Percentiles rank a stretch among this genome's conserved stretches.
These are phyloP conservation scores for Waitea zeae DNA, from an alignment of 1,284 basidiomycete species.

Conservation along the genomic window DNA sequence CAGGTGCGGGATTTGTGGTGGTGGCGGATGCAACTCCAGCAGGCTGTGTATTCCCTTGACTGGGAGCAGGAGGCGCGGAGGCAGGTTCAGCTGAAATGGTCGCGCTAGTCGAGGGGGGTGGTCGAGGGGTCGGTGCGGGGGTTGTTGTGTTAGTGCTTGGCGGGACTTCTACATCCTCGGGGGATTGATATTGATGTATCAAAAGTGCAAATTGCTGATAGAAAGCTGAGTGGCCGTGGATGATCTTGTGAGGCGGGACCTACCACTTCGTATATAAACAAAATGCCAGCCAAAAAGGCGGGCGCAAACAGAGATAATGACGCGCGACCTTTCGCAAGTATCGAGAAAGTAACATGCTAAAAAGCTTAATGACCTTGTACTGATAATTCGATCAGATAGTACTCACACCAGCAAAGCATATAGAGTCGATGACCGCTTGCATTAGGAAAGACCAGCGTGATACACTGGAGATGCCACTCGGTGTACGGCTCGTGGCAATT, in stretches of 20 bases:
- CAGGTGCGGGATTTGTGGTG: slow-evolving; percentile 6
- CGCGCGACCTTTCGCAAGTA: slow-evolving; percentile 63
- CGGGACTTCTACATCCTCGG: slow-evolving; percentile 34
- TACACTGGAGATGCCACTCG: slow-evolving; percentile 58
- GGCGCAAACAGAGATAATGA: slow-evolving; percentile 68
- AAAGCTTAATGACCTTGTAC: too few species aligned
- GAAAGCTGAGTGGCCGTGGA: not conserved
- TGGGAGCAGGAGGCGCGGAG: too few species aligned
- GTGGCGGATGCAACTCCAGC: slow-evolving; percentile 4
- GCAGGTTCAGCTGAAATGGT: too few species aligned
- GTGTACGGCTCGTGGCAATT: slow-evolving; percentile 58
- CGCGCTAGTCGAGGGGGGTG: slow-evolving; percentile 3
- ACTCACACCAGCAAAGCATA: slow-evolving; percentile 57
- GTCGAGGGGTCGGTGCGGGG: slow-evolving; percentile 7
- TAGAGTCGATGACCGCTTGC: slow-evolving; percentile 62
- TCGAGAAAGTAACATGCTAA: slow-evolving; percentile 72
- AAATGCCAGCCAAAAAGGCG: slow-evolving; percentile 57
- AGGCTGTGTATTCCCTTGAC: slow-evolving; percentile 4
- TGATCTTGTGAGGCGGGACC: slow-evolving; percentile 12
- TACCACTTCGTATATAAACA: slow-evolving; percentile 62
- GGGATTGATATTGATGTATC: slow-evolving; percentile 67
- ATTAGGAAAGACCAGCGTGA: slow-evolving; percentile 69
- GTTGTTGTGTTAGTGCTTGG: slow-evolving; percentile 9
- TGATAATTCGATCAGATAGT: too few species aligned
- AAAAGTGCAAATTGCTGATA: slow-evolving; percentile 67